Evolutionary conservation across 768 basidiomycete species (phyloP).

Genomic region (Kwoniella newhampshirensis): DNA sequence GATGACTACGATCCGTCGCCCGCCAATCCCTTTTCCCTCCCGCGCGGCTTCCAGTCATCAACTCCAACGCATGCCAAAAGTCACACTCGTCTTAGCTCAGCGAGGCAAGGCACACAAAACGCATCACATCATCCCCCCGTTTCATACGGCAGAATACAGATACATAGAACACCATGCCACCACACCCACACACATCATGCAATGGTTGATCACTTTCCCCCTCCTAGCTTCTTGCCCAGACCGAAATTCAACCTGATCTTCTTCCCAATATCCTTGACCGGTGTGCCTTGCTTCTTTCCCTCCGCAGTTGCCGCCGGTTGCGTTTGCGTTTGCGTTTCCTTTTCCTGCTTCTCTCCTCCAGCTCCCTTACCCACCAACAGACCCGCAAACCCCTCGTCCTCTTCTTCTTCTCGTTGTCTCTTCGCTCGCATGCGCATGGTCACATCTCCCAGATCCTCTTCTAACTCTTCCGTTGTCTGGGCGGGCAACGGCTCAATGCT

Average conservation of each 20-base stretch:
- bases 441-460: slow-evolving; percentile 52
- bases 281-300: neutral
- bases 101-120: neutral
- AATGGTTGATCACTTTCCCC: no score
- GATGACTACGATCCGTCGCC: slow-evolving; percentile 1
- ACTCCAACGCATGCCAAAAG: no score
- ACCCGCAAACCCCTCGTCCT: slow-evolving; percentile 60
- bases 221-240: slow-evolving; percentile 29
- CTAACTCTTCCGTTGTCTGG: slow-evolving; percentile 51
- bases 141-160: neutral
- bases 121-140: neutral
- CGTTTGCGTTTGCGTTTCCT: neutral
- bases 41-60: no score
- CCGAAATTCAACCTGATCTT: slow-evolving; percentile 45
- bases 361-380: slow-evolving; percentile 20
- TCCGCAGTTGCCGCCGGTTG: neutral
- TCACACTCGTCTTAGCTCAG: no score
- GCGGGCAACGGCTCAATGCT: no score
- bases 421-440: slow-evolving; percentile 66
- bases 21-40: no score
- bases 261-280: slow-evolving; percentile 30
- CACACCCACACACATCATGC: no score
- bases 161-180: no score
- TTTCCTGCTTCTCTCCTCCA: slow-evolving; percentile 8
- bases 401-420: slow-evolving; percentile 65